Percentiles rank a stretch among this genome's conserved stretches.
Evolutionary conservation across 371 early-diverging fungal species (phyloP).

Genomic region (Syncephalastrum racemosum): DNA sequence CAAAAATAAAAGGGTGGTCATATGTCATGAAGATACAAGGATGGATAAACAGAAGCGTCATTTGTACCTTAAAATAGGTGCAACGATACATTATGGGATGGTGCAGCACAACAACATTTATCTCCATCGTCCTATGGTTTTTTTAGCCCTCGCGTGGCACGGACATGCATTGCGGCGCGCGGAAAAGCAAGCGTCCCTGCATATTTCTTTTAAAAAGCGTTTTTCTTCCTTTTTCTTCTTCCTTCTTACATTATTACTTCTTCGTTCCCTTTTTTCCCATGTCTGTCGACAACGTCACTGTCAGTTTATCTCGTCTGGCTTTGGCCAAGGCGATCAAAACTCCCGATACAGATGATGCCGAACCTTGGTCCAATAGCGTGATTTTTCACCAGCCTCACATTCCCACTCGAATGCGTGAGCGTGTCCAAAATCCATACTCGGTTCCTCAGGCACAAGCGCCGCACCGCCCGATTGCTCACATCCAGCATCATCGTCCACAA

Average conservation of each 20-base stretch:
- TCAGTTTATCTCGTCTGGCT: conserved; percentile 45
- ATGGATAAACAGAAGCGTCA: too few species aligned
- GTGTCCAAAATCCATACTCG: conserved; percentile 23
- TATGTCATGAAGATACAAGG: too few species aligned
- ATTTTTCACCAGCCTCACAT: conserved; percentile 51
- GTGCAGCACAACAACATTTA: too few species aligned
- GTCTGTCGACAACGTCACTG: conserved; percentile 44
- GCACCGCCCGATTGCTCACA: neutral
- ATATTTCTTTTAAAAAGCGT: conserved; percentile 5
- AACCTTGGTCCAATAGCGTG: conserved; percentile 47
- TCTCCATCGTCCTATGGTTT: neutral
- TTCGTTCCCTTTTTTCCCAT: conserved; percentile 10
- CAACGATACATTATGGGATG: too few species aligned
- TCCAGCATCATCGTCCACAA: neutral
- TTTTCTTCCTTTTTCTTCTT: conserved; percentile 6
- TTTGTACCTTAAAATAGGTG: too few species aligned
- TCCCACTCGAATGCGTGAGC: conserved; percentile 30
- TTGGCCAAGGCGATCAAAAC: conserved; percentile 53
- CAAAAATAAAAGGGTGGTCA: too few species aligned
- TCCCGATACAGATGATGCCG: conserved; percentile 41
- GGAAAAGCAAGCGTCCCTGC: neutral
- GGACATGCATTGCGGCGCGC: too few species aligned
- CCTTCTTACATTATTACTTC: conserved; percentile 6
- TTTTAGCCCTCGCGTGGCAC: neutral
- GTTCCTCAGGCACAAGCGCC: conserved; percentile 7